Base-by-base conservation (phyloP, 169 alveolate genomes). In the Besnoitia besnoiti region DNA sequence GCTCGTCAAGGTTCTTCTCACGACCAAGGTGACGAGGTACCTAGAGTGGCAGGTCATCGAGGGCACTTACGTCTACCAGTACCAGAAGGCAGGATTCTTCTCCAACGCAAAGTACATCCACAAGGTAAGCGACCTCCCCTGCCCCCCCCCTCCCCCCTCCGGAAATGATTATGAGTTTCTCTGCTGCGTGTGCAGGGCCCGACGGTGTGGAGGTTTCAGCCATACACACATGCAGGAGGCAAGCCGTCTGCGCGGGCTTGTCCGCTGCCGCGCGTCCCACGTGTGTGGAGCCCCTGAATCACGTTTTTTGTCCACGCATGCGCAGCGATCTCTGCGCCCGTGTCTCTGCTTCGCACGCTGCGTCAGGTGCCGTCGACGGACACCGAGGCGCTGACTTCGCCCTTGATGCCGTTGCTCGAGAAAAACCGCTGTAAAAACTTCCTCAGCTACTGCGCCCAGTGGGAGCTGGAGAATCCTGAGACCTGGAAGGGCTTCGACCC, bases 361-460 rank as follows among this genome's bases (percentile, higher is more conserved):
- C 30, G 33, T 5, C 59, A 92, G 94, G 99, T 99, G 14, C 99
- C 99, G 50, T 98, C 99, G n/a, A 98, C 99, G 44, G 99, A 98
- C 92, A 95, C 96, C 93, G 99, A 99, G 96, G 99, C 99, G n/a
- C 96, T 98, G 14, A 96, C 95, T 93, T 97, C 99, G 37, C 98
- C 98, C 42, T 95, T 99, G 94, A 97, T 99, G 99, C 99, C 99
- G 0, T 93, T 99, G 47, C 97, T 98, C 95, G 99, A 99, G 96
- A 99, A 99, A 95, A 98, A 98, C 93, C 96, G 99, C 95, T 98
- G 99, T 95, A 97, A 97, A 79, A 98, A 98, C 96, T 99, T 99
- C 97, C 98, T 98, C 95, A 94, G 96, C 46, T 99, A 77, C 82
- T 67, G 87, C 75, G 75, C 98, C 8, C 96, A 96, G 40, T 97